Conservation (phyloP, 805 yeast species). For the Monosporozyma servazzii region DNA sequence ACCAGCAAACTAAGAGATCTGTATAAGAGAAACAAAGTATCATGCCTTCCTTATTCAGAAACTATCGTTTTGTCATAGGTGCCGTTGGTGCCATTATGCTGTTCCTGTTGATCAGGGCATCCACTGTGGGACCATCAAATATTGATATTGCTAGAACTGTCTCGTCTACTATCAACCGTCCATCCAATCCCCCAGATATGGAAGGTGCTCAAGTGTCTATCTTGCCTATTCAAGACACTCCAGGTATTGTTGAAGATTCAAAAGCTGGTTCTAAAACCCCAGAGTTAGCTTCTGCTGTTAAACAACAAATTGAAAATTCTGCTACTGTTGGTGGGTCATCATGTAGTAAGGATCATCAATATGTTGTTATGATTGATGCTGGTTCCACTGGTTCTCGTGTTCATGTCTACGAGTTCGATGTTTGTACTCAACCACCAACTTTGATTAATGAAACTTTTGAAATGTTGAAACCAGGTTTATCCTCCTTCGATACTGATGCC, state of each 20-base stretch:
- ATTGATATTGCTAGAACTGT: conserved; percentile 14
- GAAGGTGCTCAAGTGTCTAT: conserved; percentile 4
- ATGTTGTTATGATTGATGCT: conserved; percentile 92
- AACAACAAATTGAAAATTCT: conserved; percentile 5
- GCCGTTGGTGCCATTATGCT: conserved; percentile 43
- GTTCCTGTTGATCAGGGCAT: conserved; percentile 40
- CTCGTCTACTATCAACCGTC: conserved; percentile 11
- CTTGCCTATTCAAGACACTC: conserved; percentile 15
- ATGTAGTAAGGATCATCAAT: conserved; percentile 45
- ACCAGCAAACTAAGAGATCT: neutral
- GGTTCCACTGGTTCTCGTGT: conserved; percentile 97
- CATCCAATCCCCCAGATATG: conserved; percentile 13
- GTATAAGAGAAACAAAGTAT: neutral
- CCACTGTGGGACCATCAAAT: conserved; percentile 23
- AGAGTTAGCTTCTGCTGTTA: conserved; percentile 21
- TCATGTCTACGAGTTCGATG: conserved; percentile 86
- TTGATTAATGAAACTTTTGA: conserved; percentile 73
- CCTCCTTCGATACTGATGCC: conserved; percentile 72
- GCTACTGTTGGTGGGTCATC: neutral
- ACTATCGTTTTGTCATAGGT: conserved; percentile 44
- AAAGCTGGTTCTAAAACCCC: conserved; percentile 16
- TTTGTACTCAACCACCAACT: conserved; percentile 75
- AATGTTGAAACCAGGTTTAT: conserved; percentile 88
- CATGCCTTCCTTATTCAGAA: conserved; percentile 34
- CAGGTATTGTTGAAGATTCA: conserved; percentile 20